phyloP scores from a whole-genome alignment of 148 eudicot species.

The Nyssa sinensis region DNA sequence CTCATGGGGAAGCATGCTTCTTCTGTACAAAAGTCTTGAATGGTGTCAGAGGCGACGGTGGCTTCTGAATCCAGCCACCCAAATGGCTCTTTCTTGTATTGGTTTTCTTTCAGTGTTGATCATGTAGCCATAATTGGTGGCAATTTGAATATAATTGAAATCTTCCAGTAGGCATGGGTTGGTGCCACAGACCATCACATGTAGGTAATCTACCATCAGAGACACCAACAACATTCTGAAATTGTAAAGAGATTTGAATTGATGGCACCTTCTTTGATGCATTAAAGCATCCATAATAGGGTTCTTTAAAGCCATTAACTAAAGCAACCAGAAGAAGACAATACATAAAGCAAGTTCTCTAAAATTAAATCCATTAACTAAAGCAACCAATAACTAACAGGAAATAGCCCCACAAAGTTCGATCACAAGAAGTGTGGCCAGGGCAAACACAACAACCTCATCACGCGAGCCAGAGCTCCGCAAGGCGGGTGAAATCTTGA shows the following conservation, averaged over 20 bases:
- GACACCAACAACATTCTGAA: too few relatives aligned
- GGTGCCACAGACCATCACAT: too few relatives aligned
- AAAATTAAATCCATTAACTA: too few relatives aligned
- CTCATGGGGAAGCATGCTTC: slow-evolving; percentile 51
- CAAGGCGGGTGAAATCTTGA: slow-evolving; percentile 57
- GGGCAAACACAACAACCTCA: slow-evolving; percentile 71
- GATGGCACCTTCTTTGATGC: too few relatives aligned
- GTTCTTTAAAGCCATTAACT: too few relatives aligned
- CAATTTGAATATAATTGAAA: slow-evolving; percentile 28
- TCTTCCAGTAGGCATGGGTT: slow-evolving; percentile 26
- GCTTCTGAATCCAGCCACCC: slow-evolving; percentile 48
- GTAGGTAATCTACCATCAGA: too few relatives aligned
- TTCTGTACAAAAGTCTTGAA: slow-evolving; percentile 33
- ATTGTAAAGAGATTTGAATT: too few relatives aligned
- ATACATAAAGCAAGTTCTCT: too few relatives aligned
- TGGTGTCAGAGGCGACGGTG: slow-evolving; percentile 11
- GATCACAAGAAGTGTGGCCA: slow-evolving; percentile 90
- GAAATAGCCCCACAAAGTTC: slow-evolving; percentile 99
- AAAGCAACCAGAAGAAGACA: too few relatives aligned
- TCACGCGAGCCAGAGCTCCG: slow-evolving; percentile 86
- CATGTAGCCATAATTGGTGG: slow-evolving; percentile 5
- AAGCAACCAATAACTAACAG: slow-evolving; percentile 97
- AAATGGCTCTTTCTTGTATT: slow-evolving; percentile 21
- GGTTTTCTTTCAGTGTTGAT: slow-evolving; percentile 6
- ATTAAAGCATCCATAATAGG: too few relatives aligned